Evolutionary conservation across 768 basidiomycete species (phyloP).

Genomic region (Russula compacta): DNA sequence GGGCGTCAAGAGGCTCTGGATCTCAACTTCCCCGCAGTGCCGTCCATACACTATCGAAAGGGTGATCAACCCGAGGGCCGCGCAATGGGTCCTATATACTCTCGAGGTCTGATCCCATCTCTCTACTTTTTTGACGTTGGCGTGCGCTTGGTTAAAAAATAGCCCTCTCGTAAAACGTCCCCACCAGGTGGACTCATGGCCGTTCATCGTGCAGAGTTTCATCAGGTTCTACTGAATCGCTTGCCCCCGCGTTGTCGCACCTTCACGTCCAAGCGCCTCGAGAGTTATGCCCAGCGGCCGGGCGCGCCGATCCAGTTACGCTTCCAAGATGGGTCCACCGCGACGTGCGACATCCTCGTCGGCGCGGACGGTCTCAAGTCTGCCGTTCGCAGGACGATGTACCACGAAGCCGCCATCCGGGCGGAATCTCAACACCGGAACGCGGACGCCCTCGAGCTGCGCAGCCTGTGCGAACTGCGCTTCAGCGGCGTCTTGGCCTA

Average conservation of each 20-base stretch:
- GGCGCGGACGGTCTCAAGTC: slow-evolving; percentile 67
- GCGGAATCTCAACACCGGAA: slow-evolving; percentile 31
- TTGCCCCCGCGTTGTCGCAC: slow-evolving; percentile 36
- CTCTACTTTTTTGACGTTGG: not conserved
- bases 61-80: slow-evolving; percentile 48
- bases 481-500: slow-evolving; percentile 57
- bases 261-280: slow-evolving; percentile 49
- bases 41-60: slow-evolving; percentile 48
- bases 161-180: too few species aligned
- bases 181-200: slow-evolving; percentile 25
- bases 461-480: slow-evolving; percentile 36
- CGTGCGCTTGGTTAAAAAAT: not conserved
- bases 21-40: slow-evolving; percentile 32
- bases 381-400: slow-evolving; percentile 32
- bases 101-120: slow-evolving; percentile 39
- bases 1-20: not conserved
- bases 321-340: slow-evolving; percentile 53
- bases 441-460: slow-evolving; percentile 33
- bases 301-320: slow-evolving; percentile 35
- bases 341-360: slow-evolving; percentile 55
- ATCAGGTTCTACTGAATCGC: slow-evolving; percentile 43
- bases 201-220: slow-evolving; percentile 64
- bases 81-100: slow-evolving; percentile 44
- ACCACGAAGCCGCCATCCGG: slow-evolving; percentile 24
- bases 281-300: slow-evolving; percentile 40